Conservation (phyloP, 2,329 filamentous ascomycete genomes). For the Aspergillus fijiensis region DNA sequence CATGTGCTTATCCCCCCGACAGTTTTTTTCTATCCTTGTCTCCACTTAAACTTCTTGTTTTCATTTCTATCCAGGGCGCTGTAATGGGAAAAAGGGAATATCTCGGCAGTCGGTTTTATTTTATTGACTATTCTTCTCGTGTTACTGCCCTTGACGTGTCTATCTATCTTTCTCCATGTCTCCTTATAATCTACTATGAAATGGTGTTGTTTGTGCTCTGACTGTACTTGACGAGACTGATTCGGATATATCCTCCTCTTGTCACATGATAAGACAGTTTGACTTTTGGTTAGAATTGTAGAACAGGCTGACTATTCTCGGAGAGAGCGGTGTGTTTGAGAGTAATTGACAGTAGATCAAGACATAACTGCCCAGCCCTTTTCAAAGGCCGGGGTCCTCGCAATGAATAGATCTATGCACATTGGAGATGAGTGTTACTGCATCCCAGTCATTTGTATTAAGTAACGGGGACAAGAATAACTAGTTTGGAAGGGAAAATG, state of each 20-base stretch:
- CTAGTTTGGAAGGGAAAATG: no score
- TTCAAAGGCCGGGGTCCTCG: no score
- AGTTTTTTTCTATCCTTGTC: slow-evolving; percentile 7
- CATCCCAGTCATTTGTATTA: no score
- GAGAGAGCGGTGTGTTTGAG: no score
- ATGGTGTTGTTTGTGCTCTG: background rate
- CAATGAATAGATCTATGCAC: no score
- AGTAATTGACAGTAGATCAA: no score
- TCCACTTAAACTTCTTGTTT: slow-evolving; percentile 23
- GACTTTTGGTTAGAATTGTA: background rate
- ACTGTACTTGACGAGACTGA: background rate
- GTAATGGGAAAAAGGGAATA: slow-evolving; percentile 41
- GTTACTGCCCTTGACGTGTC: background rate
- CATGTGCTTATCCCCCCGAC: slow-evolving; percentile 16
- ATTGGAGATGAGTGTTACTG: no score
- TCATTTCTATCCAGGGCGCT: slow-evolving; percentile 38
- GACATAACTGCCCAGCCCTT: no score
- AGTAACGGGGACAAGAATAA: no score
- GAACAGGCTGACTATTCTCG: background rate
- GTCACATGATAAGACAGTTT: background rate
- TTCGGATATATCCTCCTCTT: background rate
- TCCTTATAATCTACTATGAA: background rate
- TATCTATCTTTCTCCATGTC: slow-evolving; percentile 1
- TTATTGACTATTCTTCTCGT: slow-evolving; percentile 9
- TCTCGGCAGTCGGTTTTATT: slow-evolving; percentile 32